A percentile compares a stretch with the other conserved stretches of the same genome.
Conservation (phyloP, 2,329 filamentous ascomycete genomes). For the Chaetomiaceae sp. region DNA sequence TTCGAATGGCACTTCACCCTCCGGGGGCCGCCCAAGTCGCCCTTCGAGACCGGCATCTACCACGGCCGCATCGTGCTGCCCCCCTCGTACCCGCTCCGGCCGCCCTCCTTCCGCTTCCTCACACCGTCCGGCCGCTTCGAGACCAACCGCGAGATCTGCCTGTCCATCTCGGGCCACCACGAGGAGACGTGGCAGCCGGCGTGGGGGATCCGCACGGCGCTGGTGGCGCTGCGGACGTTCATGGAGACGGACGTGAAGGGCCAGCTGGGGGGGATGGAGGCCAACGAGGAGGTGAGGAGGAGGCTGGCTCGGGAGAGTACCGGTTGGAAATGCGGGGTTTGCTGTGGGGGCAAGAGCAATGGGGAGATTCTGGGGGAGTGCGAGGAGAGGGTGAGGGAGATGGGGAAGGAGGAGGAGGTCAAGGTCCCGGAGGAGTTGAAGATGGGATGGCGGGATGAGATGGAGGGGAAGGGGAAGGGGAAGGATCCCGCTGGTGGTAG, state of each 20-base stretch:
- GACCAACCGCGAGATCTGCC: slow-evolving; percentile 92
- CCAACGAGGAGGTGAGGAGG: slow-evolving; percentile 60
- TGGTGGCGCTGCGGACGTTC: slow-evolving; percentile 75
- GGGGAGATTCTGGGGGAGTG: slow-evolving; percentile 68
- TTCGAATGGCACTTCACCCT: slow-evolving; percentile 99
- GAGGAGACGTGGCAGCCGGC: slow-evolving; percentile 99
- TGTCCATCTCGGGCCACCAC: slow-evolving; percentile 90
- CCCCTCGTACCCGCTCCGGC: slow-evolving; percentile 82
- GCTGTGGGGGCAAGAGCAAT: slow-evolving; percentile 66
- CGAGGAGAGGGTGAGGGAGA: slow-evolving; percentile 51
- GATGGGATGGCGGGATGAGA: slow-evolving; percentile 70
- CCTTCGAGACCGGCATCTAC: slow-evolving; percentile 79
- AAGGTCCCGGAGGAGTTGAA: slow-evolving; percentile 56
- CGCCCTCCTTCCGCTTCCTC: slow-evolving; percentile 91
- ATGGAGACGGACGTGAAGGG: slow-evolving; percentile 89
- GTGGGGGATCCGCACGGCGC: slow-evolving; percentile 89
- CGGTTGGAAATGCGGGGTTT: slow-evolving; percentile 65
- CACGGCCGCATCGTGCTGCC: slow-evolving; percentile 93
- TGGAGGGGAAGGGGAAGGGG: slow-evolving; percentile 36
- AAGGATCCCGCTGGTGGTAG: too few relatives aligned
- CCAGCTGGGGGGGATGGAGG: slow-evolving; percentile 86
- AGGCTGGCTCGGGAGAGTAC: slow-evolving; percentile 64
- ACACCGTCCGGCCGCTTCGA: slow-evolving; percentile 92
- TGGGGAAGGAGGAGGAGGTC: neutral
- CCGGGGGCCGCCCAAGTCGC: slow-evolving; percentile 77